A percentile compares a stretch with the other conserved stretches of the same genome.
Conservation (phyloP, 148 eudicot species). For the Camellia granthamiana region DNA sequence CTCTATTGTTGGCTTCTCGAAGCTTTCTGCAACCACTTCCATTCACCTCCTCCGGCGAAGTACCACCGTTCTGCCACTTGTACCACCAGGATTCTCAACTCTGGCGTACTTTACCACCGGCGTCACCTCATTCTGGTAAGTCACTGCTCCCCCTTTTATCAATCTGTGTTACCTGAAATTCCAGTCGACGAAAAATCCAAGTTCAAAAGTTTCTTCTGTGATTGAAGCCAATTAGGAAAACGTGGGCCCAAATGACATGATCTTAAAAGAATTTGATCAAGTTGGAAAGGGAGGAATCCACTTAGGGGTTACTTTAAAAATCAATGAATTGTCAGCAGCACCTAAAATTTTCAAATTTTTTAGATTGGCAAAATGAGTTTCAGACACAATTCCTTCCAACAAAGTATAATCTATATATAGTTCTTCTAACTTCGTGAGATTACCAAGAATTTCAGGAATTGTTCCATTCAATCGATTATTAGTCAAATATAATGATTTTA, state of each 20-base stretch:
- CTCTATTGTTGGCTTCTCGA: too few species aligned
- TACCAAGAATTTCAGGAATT: neutral
- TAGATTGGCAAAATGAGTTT: constrained; percentile 7
- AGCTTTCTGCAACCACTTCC: too few species aligned
- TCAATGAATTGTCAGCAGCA: neutral
- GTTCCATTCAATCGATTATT: constrained; percentile 7
- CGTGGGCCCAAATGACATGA: constrained; percentile 8
- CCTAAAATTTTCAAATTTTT: neutral
- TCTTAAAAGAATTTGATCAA: neutral
- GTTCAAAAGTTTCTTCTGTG: neutral
- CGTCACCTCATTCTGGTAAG: too few species aligned
- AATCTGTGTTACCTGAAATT: neutral
- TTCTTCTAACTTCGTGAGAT: neutral
- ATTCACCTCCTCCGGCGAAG: too few species aligned
- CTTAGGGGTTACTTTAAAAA: neutral
- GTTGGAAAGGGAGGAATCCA: constrained; percentile 19
- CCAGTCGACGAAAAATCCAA: neutral
- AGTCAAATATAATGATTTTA: neutral
- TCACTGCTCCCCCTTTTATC: too few species aligned
- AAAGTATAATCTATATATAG: neutral
- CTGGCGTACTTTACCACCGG: too few species aligned
- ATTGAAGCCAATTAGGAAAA: neutral
- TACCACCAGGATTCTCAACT: too few species aligned
- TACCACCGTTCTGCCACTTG: too few species aligned
- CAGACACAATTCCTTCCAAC: constrained; percentile 18